Conservation (phyloP, 2,329 filamentous ascomycete genomes). For the Aspergillus alliaceus region DNA sequence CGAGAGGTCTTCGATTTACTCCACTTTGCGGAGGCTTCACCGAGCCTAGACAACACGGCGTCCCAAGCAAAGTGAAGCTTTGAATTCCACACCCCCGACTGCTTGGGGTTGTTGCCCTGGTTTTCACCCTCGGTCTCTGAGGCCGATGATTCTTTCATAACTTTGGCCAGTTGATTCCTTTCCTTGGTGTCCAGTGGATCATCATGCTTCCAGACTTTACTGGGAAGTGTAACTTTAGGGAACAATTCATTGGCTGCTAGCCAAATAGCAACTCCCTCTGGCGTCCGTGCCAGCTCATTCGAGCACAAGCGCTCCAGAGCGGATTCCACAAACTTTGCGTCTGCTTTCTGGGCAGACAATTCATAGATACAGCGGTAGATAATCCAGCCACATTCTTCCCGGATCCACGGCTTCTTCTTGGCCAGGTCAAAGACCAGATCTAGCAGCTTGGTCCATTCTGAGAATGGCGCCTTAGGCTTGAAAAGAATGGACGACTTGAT, state of each 20-base stretch:
- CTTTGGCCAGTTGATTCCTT: conserved; percentile 67
- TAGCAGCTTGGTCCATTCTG: conserved; percentile 61
- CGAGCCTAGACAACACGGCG: conserved; percentile 61
- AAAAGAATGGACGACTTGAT: conserved; percentile 76
- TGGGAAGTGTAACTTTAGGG: conserved; percentile 63
- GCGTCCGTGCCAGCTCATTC: conserved; percentile 71
- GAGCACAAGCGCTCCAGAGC: conserved; percentile 64
- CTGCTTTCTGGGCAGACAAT: conserved; percentile 38
- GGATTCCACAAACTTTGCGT: conserved; percentile 55
- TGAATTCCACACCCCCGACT: conserved; percentile 72
- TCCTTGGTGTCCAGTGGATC: conserved; percentile 73
- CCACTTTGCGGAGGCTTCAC: conserved; percentile 26
- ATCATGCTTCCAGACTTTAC: conserved; percentile 69
- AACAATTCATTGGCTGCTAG: conserved; percentile 67
- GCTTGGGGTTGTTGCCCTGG: conserved; percentile 30
- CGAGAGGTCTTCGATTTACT: conserved; percentile 35
- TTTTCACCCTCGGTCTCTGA: conserved; percentile 29
- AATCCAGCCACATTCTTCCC: conserved; percentile 82
- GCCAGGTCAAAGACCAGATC: conserved; percentile 72
- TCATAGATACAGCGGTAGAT: conserved; percentile 71
- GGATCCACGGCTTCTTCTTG: conserved; percentile 82
- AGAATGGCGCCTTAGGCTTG: conserved; percentile 51
- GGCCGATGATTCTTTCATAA: conserved; percentile 67
- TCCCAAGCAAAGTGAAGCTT: conserved; percentile 89
- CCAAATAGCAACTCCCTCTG: conserved; percentile 90